Evolutionary conservation across 345 rosid genomes (phyloP).

Genomic region (Euclidium syriacum): DNA sequence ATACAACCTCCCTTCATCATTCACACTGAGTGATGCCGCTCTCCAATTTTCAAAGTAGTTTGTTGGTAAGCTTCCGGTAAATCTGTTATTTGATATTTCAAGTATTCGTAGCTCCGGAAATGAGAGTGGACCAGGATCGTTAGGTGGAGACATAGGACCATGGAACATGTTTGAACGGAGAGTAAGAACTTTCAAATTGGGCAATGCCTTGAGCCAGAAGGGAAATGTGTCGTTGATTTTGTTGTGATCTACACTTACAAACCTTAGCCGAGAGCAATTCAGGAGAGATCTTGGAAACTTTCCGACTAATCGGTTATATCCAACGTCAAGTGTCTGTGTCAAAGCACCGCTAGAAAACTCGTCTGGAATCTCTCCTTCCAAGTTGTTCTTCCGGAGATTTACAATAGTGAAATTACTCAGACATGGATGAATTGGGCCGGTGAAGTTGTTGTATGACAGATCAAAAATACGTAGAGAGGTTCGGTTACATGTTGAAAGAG

Average conservation of each 20-base stretch:
- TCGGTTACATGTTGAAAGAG: slow-evolving; percentile 23
- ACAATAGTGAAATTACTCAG: slow-evolving; percentile 11
- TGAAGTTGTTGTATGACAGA: slow-evolving; percentile 23
- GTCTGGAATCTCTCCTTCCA: slow-evolving; percentile 20
- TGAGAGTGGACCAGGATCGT: too few species aligned
- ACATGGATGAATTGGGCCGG: slow-evolving; percentile 19
- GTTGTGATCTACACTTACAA: slow-evolving; percentile 11
- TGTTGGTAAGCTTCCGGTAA: too few species aligned
- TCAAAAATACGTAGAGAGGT: slow-evolving; percentile 9
- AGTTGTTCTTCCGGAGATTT: slow-evolving; percentile 24
- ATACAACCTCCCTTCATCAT: too few species aligned
- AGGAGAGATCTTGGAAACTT: slow-evolving; percentile 18
- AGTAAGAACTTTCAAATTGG: slow-evolving; percentile 17
- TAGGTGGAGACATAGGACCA: slow-evolving; percentile 21
- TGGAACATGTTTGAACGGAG: slow-evolving; percentile 17
- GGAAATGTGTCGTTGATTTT: slow-evolving; percentile 2
- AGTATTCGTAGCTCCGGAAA: too few species aligned
- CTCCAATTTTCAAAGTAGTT: too few species aligned
- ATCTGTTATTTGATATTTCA: too few species aligned
- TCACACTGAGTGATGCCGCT: too few species aligned
- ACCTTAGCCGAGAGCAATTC: slow-evolving; percentile 1
- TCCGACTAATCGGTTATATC: slow-evolving; percentile 19
- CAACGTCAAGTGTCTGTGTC: slow-evolving; percentile 13
- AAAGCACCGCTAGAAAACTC: neutral
- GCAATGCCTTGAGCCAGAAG: slow-evolving; percentile 26